Conservation (phyloP, 768 basidiomycete genomes). For the Ramaria sp. region DNA sequence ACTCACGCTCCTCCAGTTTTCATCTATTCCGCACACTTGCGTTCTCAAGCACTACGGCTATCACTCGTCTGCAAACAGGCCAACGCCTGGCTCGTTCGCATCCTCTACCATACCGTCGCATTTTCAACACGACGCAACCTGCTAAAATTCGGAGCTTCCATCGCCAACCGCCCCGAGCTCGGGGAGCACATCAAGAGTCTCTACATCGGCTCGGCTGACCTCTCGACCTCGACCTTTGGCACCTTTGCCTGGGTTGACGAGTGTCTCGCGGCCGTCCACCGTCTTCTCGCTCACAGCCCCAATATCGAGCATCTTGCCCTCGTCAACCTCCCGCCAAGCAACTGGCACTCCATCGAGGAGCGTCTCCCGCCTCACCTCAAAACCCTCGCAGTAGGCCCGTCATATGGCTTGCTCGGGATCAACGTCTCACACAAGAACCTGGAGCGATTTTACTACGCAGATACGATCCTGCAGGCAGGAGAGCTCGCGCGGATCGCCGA, state of each 20-base stretch:
- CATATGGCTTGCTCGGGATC: conserved; percentile 1
- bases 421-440: neutral
- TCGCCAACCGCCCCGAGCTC: neutral
- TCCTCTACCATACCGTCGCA: neutral
- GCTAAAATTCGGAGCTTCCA: neutral
- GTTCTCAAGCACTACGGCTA: neutral
- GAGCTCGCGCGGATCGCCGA: conserved; percentile 1
- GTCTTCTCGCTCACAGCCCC: neutral
- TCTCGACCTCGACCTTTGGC: neutral
- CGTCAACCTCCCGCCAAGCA: conserved; percentile 1
- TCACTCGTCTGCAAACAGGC: conserved; percentile 8
- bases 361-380: conserved; percentile 2
- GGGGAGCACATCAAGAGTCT: conserved; percentile 1
- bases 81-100: conserved; percentile 1
- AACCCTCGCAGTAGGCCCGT: conserved; percentile 4
- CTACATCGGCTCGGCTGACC: conserved; percentile 2
- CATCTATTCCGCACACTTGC: conserved; percentile 1
- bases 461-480: conserved; percentile 5
- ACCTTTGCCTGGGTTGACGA: neutral
- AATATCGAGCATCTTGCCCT: conserved; percentile 6
- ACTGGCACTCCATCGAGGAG: conserved; percentile 2
- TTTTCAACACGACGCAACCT: conserved; percentile 1
- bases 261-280: neutral
- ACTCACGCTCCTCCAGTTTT: neutral
- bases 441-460: conserved; percentile 5